These are phyloP conservation scores for Anacardium occidentale DNA, from an alignment of 345 rosid species.

Conservation along the genomic window DNA sequence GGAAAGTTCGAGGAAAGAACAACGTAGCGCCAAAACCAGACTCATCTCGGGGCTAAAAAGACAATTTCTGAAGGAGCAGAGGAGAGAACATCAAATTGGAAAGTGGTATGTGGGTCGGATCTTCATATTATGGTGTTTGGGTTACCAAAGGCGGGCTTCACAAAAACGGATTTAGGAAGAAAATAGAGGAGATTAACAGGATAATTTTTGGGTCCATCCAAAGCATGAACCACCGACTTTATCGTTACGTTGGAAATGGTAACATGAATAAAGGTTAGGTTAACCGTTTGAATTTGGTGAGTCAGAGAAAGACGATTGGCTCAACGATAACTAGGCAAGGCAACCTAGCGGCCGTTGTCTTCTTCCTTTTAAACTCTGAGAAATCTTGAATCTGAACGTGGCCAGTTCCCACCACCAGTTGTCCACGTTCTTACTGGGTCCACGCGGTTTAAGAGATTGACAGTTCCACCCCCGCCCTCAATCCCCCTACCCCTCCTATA, in stretches of 20 bases:
- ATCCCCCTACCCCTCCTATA: neutral
- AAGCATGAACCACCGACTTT: no score
- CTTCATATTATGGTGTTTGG: constrained; percentile 26
- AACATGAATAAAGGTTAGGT: no score
- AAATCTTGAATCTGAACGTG: neutral
- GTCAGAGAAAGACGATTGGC: no score
- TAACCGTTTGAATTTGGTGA: no score
- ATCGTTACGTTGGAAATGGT: no score
- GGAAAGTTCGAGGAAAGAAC: constrained; percentile 29
- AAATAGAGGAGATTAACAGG: constrained; percentile 41
- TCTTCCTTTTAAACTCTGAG: neutral
- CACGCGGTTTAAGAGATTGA: neutral
- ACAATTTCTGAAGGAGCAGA: constrained; percentile 30
- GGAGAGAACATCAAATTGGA: constrained; percentile 31
- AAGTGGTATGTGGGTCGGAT: constrained; percentile 25
- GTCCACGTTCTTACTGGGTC: constrained; percentile 8
- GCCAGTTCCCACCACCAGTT: constrained; percentile 20
- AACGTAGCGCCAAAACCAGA: no score
- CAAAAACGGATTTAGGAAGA: constrained; percentile 44
- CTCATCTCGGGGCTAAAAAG: constrained; percentile 32
- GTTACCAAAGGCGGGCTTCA: constrained; percentile 41
- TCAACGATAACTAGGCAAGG: no score
- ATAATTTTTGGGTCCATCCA: no score
- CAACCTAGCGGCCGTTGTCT: constrained; percentile 15
- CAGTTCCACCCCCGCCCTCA: neutral